Percentiles rank a stretch among this genome's conserved stretches.
phyloP scores from a whole-genome alignment of 2,329 filamentous ascomycete species.

The Capronia americana region DNA sequence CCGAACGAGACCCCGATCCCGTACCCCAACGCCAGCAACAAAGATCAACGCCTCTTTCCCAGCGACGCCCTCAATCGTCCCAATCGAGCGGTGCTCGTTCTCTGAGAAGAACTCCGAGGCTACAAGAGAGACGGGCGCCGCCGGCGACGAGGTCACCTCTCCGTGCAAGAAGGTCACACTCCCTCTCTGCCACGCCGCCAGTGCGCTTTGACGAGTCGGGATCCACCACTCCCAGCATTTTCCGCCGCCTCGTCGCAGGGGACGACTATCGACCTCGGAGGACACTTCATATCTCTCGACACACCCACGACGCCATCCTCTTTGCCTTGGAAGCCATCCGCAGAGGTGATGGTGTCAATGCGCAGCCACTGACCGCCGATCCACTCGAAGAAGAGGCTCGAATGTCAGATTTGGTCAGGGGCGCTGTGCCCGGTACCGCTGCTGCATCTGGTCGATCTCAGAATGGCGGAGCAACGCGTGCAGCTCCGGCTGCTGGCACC shows the following conservation, averaged over 20 bases:
- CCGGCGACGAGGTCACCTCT: constrained; percentile 42
- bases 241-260: constrained; percentile 45
- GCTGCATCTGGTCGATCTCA: constrained; percentile 61
- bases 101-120: constrained; percentile 61
- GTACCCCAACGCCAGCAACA: constrained; percentile 40
- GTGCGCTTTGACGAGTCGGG: constrained; percentile 35
- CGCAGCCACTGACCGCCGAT: constrained; percentile 82
- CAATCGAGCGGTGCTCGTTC: constrained; percentile 60
- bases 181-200: constrained; percentile 30
- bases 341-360: constrained; percentile 38
- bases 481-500: constrained; percentile 45
- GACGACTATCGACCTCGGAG: constrained; percentile 60
- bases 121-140: constrained; percentile 53
- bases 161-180: constrained; percentile 32
- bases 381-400: constrained; percentile 84
- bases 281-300: constrained; percentile 72
- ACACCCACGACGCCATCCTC: constrained; percentile 87
- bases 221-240: constrained; percentile 43
- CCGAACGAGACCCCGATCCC: constrained; percentile 32
- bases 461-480: constrained; percentile 62
- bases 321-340: constrained; percentile 88
- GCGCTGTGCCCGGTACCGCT: constrained; percentile 53
- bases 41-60: constrained; percentile 30
- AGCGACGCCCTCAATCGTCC: constrained; percentile 51
- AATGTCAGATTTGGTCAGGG: constrained; percentile 83